Evolutionary conservation across 495 filamentous ascomycete species (phyloP).

Genomic region (Letharia lupina): DNA sequence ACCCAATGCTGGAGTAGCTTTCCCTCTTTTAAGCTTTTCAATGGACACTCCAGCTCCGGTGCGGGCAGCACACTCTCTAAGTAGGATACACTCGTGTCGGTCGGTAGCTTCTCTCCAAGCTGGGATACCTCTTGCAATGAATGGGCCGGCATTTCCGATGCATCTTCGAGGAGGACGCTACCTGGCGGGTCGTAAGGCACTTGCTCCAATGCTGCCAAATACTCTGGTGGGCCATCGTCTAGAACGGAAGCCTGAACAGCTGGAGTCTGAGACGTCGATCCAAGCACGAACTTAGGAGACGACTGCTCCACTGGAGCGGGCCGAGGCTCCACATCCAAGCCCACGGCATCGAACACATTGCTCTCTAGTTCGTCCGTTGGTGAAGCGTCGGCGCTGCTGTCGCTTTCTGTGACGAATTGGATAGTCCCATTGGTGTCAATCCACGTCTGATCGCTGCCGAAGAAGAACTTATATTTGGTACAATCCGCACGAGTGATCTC

Average conservation of each 20-base stretch:
- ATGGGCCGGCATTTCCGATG: neutral
- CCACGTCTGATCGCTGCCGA: slow-evolving; percentile 13
- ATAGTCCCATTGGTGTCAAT: neutral
- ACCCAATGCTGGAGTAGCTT: slow-evolving; percentile 16
- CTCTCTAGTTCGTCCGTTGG: neutral
- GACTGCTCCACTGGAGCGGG: neutral
- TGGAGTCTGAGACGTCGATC: neutral
- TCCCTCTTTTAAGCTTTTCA: slow-evolving; percentile 11
- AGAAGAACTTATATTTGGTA: slow-evolving; percentile 17
- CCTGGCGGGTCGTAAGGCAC: neutral
- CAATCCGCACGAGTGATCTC: neutral
- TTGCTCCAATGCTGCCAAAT: neutral
- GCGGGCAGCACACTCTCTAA: neutral
- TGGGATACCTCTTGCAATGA: neutral
- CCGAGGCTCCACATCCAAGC: neutral
- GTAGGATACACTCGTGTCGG: neutral
- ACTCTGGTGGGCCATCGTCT: neutral
- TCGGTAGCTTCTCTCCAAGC: neutral
- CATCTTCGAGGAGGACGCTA: neutral
- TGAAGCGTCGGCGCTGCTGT: neutral
- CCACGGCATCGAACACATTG: neutral
- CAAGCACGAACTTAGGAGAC: neutral
- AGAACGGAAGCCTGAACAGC: neutral
- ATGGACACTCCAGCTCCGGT: neutral
- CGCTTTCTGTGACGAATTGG: slow-evolving; percentile 2